These are phyloP conservation scores for Telfairia occidentalis DNA, from an alignment of 331 rosid species.

Conservation along the genomic window DNA sequence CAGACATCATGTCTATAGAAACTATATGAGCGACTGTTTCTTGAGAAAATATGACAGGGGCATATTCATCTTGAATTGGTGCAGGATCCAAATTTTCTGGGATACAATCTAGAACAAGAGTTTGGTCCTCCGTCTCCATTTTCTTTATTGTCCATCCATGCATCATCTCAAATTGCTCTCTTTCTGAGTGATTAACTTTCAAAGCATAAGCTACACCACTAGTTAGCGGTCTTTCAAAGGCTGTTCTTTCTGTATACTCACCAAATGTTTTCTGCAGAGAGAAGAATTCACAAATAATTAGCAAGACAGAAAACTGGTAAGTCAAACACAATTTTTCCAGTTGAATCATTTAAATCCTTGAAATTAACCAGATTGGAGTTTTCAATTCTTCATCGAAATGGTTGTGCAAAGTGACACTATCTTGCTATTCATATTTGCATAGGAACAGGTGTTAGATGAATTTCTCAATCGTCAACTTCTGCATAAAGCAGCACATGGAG, in stretches of 20 bases:
- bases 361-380: background rate
- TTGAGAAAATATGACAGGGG: constrained; percentile 97
- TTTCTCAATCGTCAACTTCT: background rate
- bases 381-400: background rate
- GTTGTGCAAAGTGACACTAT: background rate
- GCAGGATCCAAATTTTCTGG: constrained; percentile 86
- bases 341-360: background rate
- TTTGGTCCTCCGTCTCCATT: constrained; percentile 86
- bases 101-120: constrained; percentile 80
- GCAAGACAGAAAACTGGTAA: background rate
- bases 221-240: constrained; percentile 94
- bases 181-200: constrained; percentile 77
- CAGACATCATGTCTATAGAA: constrained; percentile 99
- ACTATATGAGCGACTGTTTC: constrained; percentile 98
- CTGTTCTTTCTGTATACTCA: constrained; percentile 83
- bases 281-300: constrained; percentile 1
- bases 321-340: background rate
- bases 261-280: constrained; percentile 72
- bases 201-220: constrained; percentile 98
- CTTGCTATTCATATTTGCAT: background rate
- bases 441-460: background rate
- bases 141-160: constrained; percentile 91
- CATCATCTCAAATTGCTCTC: constrained; percentile 62
- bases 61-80: constrained; percentile 95
- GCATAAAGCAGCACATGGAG: background rate